phyloP scores from a whole-genome alignment of 1,284 basidiomycete species.

The Leccinum angustisporum region DNA sequence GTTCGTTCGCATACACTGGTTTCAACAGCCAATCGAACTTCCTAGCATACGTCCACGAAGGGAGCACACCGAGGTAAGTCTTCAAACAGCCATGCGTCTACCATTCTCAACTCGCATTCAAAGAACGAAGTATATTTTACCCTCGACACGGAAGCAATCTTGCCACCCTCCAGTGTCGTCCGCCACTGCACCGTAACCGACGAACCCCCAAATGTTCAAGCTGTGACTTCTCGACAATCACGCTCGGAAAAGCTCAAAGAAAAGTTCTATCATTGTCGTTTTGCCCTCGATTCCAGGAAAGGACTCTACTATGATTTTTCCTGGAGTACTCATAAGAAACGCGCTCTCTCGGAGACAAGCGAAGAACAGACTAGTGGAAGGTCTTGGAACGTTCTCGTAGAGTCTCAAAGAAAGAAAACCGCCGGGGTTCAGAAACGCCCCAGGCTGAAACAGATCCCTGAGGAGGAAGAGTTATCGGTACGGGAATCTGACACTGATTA shows the following conservation, averaged over 20 bases:
- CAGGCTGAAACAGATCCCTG: slow-evolving; percentile 21
- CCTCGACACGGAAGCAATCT: slow-evolving; percentile 45
- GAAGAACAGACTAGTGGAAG: slow-evolving; percentile 33
- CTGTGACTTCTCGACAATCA: slow-evolving; percentile 8
- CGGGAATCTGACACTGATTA: slow-evolving; percentile 24
- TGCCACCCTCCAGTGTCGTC: slow-evolving; percentile 51
- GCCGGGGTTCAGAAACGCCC: slow-evolving; percentile 17
- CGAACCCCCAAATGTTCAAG: slow-evolving; percentile 18
- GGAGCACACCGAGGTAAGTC: slow-evolving; percentile 53
- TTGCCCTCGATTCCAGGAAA: slow-evolving; percentile 55
- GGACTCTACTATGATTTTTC: slow-evolving; percentile 63
- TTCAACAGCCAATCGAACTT: slow-evolving; percentile 60
- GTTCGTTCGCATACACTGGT: slow-evolving; percentile 68
- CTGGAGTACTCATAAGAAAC: slow-evolving; percentile 51
- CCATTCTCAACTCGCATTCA: slow-evolving; percentile 6
- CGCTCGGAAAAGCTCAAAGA: slow-evolving; percentile 10
- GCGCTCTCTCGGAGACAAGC: slow-evolving; percentile 35
- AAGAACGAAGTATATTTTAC: slow-evolving; percentile 75
- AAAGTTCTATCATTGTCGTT: slow-evolving; percentile 50
- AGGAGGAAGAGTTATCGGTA: slow-evolving; percentile 20
- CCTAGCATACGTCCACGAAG: slow-evolving; percentile 55
- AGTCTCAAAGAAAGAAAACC: slow-evolving; percentile 10
- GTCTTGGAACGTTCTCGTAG: slow-evolving; percentile 29
- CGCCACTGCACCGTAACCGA: slow-evolving; percentile 51
- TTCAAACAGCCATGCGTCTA: not conserved